Evolutionary conservation across 2,329 filamentous ascomycete genomes (phyloP).

Genomic region (Truncatella angustata): DNA sequence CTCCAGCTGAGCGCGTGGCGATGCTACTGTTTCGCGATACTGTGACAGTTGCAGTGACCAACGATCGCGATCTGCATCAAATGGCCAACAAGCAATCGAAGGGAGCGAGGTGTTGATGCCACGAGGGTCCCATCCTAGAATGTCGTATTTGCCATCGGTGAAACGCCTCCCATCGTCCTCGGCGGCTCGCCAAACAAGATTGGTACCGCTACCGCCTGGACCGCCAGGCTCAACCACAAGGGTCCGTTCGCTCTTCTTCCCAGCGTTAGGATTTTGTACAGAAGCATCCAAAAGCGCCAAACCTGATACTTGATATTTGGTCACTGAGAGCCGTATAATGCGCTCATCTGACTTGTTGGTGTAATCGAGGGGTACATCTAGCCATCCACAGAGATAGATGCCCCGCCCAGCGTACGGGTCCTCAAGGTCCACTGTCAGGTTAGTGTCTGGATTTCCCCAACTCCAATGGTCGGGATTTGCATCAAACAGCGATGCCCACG

Average conservation of each 20-base stretch:
- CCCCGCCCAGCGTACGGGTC: slow-evolving; percentile 38
- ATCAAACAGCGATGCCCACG: slow-evolving; percentile 42
- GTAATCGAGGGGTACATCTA: slow-evolving; percentile 48
- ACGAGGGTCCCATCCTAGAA: slow-evolving; percentile 54
- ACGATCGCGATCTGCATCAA: slow-evolving; percentile 43
- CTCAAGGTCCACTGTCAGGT: slow-evolving; percentile 10
- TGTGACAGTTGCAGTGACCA: slow-evolving; percentile 40
- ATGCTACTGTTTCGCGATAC: slow-evolving; percentile 35
- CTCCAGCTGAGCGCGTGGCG: slow-evolving; percentile 36
- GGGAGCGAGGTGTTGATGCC: slow-evolving; percentile 49
- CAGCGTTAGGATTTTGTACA: slow-evolving; percentile 16
- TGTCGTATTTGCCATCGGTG: slow-evolving; percentile 41
- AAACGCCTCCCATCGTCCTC: slow-evolving; percentile 38
- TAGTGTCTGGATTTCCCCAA: slow-evolving; percentile 35
- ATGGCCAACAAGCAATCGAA: slow-evolving; percentile 43
- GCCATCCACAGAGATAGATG: slow-evolving; percentile 46
- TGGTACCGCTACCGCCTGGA: slow-evolving; percentile 47
- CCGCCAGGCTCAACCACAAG: slow-evolving; percentile 51
- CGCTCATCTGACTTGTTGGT: slow-evolving; percentile 41
- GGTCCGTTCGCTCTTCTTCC: slow-evolving; percentile 42
- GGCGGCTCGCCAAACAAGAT: slow-evolving; percentile 35
- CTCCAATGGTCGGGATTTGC: slow-evolving; percentile 44
- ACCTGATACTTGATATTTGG: slow-evolving; percentile 47
- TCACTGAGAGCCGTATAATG: slow-evolving; percentile 45
- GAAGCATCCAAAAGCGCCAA: slow-evolving; percentile 27